A percentile compares a stretch with the other conserved stretches of the same genome.
Conservation (phyloP, 2,329 filamentous ascomycete genomes). For the Fusarium dlaminii region DNA sequence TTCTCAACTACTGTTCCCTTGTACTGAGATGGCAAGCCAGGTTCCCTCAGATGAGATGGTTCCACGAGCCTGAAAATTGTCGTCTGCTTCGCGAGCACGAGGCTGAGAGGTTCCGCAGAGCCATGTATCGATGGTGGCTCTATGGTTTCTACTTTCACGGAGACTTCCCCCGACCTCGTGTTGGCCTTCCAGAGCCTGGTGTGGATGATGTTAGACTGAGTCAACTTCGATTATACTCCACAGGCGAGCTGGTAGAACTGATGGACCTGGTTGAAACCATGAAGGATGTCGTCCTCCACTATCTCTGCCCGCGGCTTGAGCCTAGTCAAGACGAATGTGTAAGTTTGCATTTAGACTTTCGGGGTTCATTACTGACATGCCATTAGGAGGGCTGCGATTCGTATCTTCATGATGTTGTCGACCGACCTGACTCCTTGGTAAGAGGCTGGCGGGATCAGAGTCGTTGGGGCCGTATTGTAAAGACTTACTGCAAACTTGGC, state of each 20-base stretch:
- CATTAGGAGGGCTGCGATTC: conserved; percentile 32
- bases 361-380: neutral
- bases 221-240: conserved; percentile 56
- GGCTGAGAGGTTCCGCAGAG: conserved; percentile 57
- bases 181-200: conserved; percentile 51
- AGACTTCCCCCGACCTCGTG: conserved; percentile 50
- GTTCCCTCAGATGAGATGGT: conserved; percentile 58
- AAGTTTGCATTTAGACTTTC: conserved; percentile 23
- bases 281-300: conserved; percentile 55
- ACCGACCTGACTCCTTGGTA: conserved; percentile 45
- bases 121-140: conserved; percentile 64
- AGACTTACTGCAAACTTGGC: conserved; percentile 60
- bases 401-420: conserved; percentile 36
- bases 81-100: conserved; percentile 56
- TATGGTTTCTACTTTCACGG: conserved; percentile 64
- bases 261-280: conserved; percentile 57
- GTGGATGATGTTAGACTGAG: conserved; percentile 54
- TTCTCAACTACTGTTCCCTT: conserved; percentile 50
- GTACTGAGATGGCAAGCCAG: conserved; percentile 52
- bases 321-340: conserved; percentile 48
- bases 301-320: conserved; percentile 58
- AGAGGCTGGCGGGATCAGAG: conserved; percentile 51
- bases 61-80: conserved; percentile 55
- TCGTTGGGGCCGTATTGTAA: conserved; percentile 52
- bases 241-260: conserved; percentile 56